A percentile compares a stretch with the other conserved stretches of the same genome.
phyloP scores from a whole-genome alignment of 306 rosid species.

The Dalbergia cultrata region DNA sequence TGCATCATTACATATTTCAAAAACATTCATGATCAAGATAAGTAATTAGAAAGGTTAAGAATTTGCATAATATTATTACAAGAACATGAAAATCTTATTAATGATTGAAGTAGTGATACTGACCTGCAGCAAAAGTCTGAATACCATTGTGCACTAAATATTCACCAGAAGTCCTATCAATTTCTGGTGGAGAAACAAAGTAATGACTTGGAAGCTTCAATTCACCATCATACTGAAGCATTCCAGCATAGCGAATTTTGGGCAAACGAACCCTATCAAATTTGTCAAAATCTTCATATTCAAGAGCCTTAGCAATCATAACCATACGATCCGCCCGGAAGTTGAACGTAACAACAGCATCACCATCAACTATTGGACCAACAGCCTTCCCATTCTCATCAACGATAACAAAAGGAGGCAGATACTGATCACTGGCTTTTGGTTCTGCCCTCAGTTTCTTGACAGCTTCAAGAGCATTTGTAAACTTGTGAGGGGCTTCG shows the following conservation, averaged over 20 bases:
- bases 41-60: slow-evolving; percentile 17
- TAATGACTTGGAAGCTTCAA: slow-evolving; percentile 90
- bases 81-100: neutral
- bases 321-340: slow-evolving; percentile 97
- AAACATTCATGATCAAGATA: slow-evolving; percentile 32
- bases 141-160: slow-evolving; percentile 87
- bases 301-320: slow-evolving; percentile 97
- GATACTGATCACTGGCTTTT: slow-evolving; percentile 86
- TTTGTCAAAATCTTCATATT: slow-evolving; percentile 86
- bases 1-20: slow-evolving; percentile 2
- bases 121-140: slow-evolving; percentile 98
- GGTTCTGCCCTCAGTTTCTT: slow-evolving; percentile 79
- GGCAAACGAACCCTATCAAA: slow-evolving; percentile 90
- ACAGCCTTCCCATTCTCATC: slow-evolving; percentile 85
- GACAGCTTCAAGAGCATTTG: slow-evolving; percentile 80
- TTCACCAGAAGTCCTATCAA: slow-evolving; percentile 99
- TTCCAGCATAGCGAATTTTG: slow-evolving; percentile 93
- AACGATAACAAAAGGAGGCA: slow-evolving; percentile 93
- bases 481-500: slow-evolving; percentile 90
- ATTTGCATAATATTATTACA: slow-evolving; percentile 13
- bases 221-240: slow-evolving; percentile 99
- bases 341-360: slow-evolving; percentile 96
- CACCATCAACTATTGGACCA: slow-evolving; percentile 97
- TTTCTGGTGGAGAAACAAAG: slow-evolving; percentile 97
- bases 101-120: slow-evolving; percentile 23